Evolutionary conservation across 768 basidiomycete species (phyloP).

Genomic region (Pilatotrama ljubarskyi): DNA sequence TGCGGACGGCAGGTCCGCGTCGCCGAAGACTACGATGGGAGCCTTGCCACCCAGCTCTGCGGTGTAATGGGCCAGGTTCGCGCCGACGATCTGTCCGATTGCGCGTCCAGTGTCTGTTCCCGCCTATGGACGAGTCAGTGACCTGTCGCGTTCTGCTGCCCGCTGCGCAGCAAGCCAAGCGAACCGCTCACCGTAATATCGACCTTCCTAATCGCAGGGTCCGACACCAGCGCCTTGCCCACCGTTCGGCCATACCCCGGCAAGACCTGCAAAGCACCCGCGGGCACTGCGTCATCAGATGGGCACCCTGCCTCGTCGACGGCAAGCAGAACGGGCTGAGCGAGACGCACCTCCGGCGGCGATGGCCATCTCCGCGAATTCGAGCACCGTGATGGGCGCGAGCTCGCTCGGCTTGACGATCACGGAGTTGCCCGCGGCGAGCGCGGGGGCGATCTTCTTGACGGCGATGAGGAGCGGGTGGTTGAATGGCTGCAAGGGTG

Average conservation of each 20-base stretch:
- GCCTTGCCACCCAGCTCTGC: conserved; percentile 90
- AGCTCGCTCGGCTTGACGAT: conserved; percentile 84
- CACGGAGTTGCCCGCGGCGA: conserved; percentile 84
- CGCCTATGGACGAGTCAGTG: conserved; percentile 45
- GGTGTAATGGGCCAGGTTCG: conserved; percentile 72
- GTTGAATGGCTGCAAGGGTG: conserved; percentile 68
- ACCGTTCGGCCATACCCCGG: conserved; percentile 69
- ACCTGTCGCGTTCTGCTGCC: no score
- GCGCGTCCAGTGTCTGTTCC: conserved; percentile 77
- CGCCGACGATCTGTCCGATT: conserved; percentile 71
- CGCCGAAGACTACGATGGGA: conserved; percentile 77
- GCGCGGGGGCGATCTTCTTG: conserved; percentile 85
- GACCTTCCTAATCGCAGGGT: conserved; percentile 73
- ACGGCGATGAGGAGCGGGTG: conserved; percentile 87
- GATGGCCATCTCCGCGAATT: conserved; percentile 66
- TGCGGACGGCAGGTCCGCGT: conserved; percentile 71
- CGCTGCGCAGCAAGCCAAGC: not conserved
- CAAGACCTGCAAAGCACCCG: conserved; percentile 70
- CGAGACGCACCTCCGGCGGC: conserved; percentile 61
- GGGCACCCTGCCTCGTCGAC: not conserved
- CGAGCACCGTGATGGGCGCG: conserved; percentile 77
- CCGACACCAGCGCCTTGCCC: conserved; percentile 63
- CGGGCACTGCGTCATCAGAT: conserved; percentile 57
- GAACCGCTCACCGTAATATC: conserved; percentile 68
- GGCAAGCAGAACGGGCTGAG: no score